Base-by-base conservation (phyloP, 345 rosid species). In the Gossypioides kirkii region DNA sequence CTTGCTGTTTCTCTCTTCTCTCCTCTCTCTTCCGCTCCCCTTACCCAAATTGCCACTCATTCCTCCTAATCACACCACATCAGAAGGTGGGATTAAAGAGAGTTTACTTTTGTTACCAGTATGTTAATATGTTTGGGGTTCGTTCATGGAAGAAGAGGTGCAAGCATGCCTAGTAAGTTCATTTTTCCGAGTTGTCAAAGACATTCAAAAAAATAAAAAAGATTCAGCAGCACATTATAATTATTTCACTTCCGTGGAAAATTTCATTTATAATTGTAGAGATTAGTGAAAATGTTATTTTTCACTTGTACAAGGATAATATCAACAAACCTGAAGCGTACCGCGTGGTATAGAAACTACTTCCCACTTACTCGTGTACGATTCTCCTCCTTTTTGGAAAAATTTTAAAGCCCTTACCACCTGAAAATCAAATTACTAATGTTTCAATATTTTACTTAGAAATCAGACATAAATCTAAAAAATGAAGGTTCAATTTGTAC, bases 251-350 rank as follows among this genome's bases (percentile, higher is more conserved):
- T 32, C 38, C 7, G 1, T 32, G 38, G 36, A 32, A 32, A 32
- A 32, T 32, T 5, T 5, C 4, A 5, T 32, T 5, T 32, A 32
- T 5, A 32, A 32, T 6, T 32, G 38, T 32, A 32, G 38, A 32
- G 6, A 32, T 32, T 5, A 32, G 7, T 32, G 38, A 32, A 32
- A 32, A 32, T 32, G 38, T 32, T 32, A 32, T 32, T 32, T 32
- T 32, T 5, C 38, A 32, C 38, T 41, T 50, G 47, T 17, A 59
- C 64, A 71, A 55, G 69, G 77, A 62, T 52, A 25, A 47, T 49
- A 75, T 16, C 68, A 72, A 82, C 96, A 83, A 78, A 94, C 98
- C 97, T 94, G 97, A 77, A 94, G 97, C 41, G 98, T 91, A 73
- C 98, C 98, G 73, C 98, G 96, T 64, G 95, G 92, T 73, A 94